Evolutionary conservation across 164 flowering plant genomes (phyloP), one percentile per base, ranked within the genome.

Genomic region (Dillenia suffruticosa): DNA sequence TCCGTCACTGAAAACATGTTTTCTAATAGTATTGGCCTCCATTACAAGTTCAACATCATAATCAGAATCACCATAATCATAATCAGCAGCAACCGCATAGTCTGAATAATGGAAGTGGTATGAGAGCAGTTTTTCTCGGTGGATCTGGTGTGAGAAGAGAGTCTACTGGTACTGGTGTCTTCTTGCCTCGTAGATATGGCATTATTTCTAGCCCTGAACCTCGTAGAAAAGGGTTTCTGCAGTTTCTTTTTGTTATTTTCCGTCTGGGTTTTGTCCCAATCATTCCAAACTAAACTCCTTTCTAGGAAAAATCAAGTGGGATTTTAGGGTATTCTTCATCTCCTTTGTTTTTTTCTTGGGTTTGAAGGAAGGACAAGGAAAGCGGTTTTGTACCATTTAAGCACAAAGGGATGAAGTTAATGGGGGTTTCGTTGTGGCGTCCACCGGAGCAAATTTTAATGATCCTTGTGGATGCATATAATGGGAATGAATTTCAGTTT

Each of bases 111-210:
- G 44, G 50, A 0, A 46, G 76, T 0, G 72, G 44, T 12, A 63
- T 61, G 76, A 56, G 79, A 46, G 56, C 72, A 10, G 59, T 63
- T 7, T 69, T 59, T 15, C 73, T 67, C 1, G 72, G 62, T 45
- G 71, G 69, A 24, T 49, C 66, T 51, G 72, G 70, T 19, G 64
- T 53, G 7, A 71, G 64, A 51, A 59, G 71, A 19, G 77, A 67
- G 53, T 64, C 66, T 8, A 19, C 79, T 9, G 85, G 85, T 1
- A 81, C 85, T 9, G 82, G 82, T 4, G 85, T 78, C 11, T 81
- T 81, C 72, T 62, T 81, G 48, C 84, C 84, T 26, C 77, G 85
- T 4, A 65, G 68, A 60, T 69, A 66, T 45, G 63, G 51, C 2
- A 64, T 16, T 11, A 51, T 13, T 16, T 26, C 57, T 45, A 45